Evolutionary conservation across 2,329 filamentous ascomycete genomes (phyloP), one percentile per base, ranked within the genome.

Genomic region (Hawksworthiomyces lignivorus): DNA sequence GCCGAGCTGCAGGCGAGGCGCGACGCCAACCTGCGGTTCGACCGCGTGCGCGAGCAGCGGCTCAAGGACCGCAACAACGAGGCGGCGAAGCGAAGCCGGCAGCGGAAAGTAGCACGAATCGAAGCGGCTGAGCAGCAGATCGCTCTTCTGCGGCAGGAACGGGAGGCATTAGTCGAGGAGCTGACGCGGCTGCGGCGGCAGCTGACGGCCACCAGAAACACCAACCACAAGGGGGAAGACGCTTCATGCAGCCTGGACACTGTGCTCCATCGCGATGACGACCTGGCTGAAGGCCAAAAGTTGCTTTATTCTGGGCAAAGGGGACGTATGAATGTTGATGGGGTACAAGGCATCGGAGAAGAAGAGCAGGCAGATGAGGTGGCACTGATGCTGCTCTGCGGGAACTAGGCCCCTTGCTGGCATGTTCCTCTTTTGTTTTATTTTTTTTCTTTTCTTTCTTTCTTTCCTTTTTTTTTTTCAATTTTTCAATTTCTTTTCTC

Each of bases 11-110:
- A 22, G 7, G 50, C 39, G 18, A 48, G 47, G n/a, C 45, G 34
- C 10, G 41, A 30, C 5, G 47, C 47, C 45, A 52, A 52, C 41
- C 22, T 49, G n/a, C 43, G 48, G 7, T 47, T 52, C 21, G 50
- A 49, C 44, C 42, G 44, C 32, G 35, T 52, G 20, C 48, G 50
- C 36, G 46, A 50, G 41, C 47, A 48, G 41, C 50, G 50, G 6
- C 41, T 47, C 43, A 49, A 50, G 39, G 45, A 47, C 48, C 48
- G 47, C 45, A 52, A 52, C 50, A 52, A 52, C 41, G 45, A 48
- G 30, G 48, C 50, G 14, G 50, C 50, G 33, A 50, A 50, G 45
- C 48, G 48, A 39, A 50, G 50, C 45, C 50, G 50, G 10, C 47
- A 48, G 39, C 48, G 48, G 35, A 52, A 52, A 21, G 39, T 50